Percentiles rank a stretch among this genome's conserved stretches.
These are phyloP conservation scores for Lichtheimia ornata DNA, from an alignment of 371 early-diverging fungal species.

Conservation along the genomic window DNA sequence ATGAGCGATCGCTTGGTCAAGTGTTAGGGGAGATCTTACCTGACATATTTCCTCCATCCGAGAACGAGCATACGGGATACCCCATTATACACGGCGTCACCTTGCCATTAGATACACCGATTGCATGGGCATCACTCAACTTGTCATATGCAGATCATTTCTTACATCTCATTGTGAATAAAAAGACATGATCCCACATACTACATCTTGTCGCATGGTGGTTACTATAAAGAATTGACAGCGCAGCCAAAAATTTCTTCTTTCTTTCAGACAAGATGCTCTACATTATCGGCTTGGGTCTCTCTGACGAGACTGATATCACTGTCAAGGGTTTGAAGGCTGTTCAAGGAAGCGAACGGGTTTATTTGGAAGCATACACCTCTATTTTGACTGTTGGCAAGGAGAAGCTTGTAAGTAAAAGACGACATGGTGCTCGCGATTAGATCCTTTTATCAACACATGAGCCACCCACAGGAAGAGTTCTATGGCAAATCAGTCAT, in stretches of 20 bases:
- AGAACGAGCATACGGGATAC: background rate
- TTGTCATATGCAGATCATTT: slow-evolving; percentile 75
- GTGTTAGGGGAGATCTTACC: slow-evolving; percentile 21
- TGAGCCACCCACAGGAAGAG: slow-evolving; percentile 65
- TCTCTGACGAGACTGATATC: slow-evolving; percentile 95
- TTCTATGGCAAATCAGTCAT: slow-evolving; percentile 86
- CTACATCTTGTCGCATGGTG: background rate
- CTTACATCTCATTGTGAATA: slow-evolving; percentile 62
- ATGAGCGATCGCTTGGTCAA: slow-evolving; percentile 4
- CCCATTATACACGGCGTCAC: slow-evolving; percentile 58
- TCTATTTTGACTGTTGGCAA: slow-evolving; percentile 89
- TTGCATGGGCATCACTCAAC: slow-evolving; percentile 67
- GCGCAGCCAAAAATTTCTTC: background rate
- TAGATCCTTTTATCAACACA: background rate
- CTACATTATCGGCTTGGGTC: slow-evolving; percentile 95
- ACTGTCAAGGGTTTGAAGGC: slow-evolving; percentile 96
- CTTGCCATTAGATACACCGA: slow-evolving; percentile 60
- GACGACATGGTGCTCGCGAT: background rate
- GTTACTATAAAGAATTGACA: slow-evolving; percentile 1
- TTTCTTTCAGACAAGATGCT: slow-evolving; percentile 59
- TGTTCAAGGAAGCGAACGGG: slow-evolving; percentile 81
- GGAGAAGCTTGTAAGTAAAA: slow-evolving; percentile 66
- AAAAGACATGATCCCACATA: background rate
- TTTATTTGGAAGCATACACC: slow-evolving; percentile 99
- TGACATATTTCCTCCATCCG: slow-evolving; percentile 17